These are phyloP conservation scores for Alternaria angustiovoidea DNA, from an alignment of 2,329 filamentous ascomycete genomes.

Conservation along the genomic window DNA sequence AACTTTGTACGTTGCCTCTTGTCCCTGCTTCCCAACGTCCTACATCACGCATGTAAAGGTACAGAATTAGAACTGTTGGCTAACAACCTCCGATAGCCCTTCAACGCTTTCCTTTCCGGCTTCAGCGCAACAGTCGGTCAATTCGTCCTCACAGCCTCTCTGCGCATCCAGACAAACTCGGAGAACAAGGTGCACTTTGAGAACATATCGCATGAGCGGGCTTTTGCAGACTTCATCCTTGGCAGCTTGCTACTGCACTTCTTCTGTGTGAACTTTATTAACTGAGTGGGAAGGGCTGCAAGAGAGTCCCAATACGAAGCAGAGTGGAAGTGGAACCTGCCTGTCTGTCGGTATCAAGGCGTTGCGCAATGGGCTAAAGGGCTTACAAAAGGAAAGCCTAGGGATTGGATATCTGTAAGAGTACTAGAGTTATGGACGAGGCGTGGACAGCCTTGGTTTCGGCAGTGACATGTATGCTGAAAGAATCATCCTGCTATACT, in stretches of 20 bases:
- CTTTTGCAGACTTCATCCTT: constrained; percentile 95
- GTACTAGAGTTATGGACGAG: neutral
- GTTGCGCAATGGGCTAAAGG: neutral
- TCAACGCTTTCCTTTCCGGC: constrained; percentile 97
- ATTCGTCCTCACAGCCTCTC: constrained; percentile 89
- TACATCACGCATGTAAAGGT: neutral
- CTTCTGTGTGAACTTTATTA: constrained; percentile 99
- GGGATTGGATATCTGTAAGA: neutral
- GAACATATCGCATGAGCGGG: constrained; percentile 80
- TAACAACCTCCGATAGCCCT: constrained; percentile 70
- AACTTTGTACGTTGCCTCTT: constrained; percentile 80
- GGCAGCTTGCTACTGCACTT: constrained; percentile 96
- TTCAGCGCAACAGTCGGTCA: constrained; percentile 96
- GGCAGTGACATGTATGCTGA: neutral
- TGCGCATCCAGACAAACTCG: constrained; percentile 91
- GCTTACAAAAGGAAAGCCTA: neutral
- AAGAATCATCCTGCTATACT: neutral
- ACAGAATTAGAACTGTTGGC: neutral
- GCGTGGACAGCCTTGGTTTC: neutral
- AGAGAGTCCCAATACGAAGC: neutral
- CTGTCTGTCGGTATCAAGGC: neutral
- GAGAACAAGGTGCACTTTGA: constrained; percentile 82
- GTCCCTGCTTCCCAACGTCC: neutral
- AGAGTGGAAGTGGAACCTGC: neutral
- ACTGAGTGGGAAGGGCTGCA: constrained; percentile 63